phyloP scores from a whole-genome alignment of 2,329 filamentous ascomycete species.

The Aspergillus bombycis region DNA sequence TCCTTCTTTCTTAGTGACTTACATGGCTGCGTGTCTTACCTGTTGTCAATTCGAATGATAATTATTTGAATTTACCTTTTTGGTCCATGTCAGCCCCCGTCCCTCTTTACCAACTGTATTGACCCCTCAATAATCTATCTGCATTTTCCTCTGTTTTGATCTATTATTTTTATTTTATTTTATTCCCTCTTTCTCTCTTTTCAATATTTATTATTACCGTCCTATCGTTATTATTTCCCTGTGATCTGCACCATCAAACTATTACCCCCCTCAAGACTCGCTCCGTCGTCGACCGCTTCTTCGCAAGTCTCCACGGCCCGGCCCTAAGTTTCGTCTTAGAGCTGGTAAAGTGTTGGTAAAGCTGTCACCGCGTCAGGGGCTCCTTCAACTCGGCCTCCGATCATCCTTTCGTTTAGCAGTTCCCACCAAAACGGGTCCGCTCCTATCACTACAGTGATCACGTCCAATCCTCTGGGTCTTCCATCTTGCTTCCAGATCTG shows the following conservation, averaged over 20 bases:
- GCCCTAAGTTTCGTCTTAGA: conserved; percentile 25
- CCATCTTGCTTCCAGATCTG: conserved; percentile 33
- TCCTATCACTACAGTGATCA: conserved; percentile 39
- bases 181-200: conserved; percentile 17
- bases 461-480: conserved; percentile 33
- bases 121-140: conserved; percentile 26
- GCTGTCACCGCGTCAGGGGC: conserved; percentile 43
- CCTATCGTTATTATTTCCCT: conserved; percentile 11
- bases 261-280: conserved; percentile 18
- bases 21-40: conserved; percentile 9
- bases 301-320: conserved; percentile 31
- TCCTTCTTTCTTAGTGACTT: conserved; percentile 7
- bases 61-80: conserved; percentile 8
- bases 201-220: conserved; percentile 16
- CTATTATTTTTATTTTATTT: conserved; percentile 3
- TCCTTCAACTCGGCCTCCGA: conserved; percentile 28
- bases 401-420: conserved; percentile 31
- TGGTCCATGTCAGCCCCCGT: conserved; percentile 19
- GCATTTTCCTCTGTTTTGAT: conserved; percentile 15
- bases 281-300: conserved; percentile 31
- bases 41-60: conserved; percentile 12
- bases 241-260: conserved; percentile 26
- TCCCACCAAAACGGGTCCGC: conserved; percentile 40
- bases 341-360: conserved; percentile 24
- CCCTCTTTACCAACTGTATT: conserved; percentile 13